Evolutionary conservation across 139 green algal species (phyloP).

Genomic region (Chlamydomonas incerta): DNA sequence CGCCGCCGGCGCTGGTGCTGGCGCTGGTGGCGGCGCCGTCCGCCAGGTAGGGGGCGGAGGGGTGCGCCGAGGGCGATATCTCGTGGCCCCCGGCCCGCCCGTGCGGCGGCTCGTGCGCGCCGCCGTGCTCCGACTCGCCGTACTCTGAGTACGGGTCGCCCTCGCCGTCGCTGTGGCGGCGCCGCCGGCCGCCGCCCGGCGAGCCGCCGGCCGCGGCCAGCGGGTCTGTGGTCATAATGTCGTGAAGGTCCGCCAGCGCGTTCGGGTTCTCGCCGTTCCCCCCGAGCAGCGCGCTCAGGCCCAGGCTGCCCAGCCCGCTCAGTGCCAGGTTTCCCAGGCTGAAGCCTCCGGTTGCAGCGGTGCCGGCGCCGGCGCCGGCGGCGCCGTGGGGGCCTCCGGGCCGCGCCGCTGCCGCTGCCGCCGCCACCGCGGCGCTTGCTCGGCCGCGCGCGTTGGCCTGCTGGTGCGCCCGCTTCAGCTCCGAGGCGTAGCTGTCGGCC

Average conservation of each 20-base stretch:
- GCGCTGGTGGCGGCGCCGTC: too few species aligned
- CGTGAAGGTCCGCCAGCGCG: constrained; percentile 35
- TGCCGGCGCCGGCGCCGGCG: background rate
- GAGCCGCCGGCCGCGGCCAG: background rate
- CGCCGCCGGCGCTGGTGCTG: background rate
- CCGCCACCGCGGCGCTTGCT: background rate
- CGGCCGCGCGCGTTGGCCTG: background rate
- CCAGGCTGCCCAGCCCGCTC: constrained; percentile 17
- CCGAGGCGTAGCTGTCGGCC: constrained; percentile 44
- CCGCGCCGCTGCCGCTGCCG: background rate
- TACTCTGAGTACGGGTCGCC: background rate
- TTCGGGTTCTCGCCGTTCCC: constrained; percentile 6
- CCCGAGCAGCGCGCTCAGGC: background rate
- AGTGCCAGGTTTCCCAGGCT: background rate
- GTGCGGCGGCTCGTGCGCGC: too few species aligned
- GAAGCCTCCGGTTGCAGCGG: background rate
- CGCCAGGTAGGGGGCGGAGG: too few species aligned
- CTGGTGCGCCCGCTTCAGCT: constrained; percentile 16
- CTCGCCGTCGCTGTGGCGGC: constrained; percentile 20
- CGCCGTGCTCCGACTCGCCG: too few species aligned
- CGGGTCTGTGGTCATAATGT: constrained; percentile 36
- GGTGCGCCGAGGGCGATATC: too few species aligned
- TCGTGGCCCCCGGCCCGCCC: too few species aligned
- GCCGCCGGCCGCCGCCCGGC: background rate
- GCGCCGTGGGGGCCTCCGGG: background rate